Base-by-base conservation (phyloP, 2,329 filamentous ascomycete genomes). In the Alternaria ethzedia region DNA sequence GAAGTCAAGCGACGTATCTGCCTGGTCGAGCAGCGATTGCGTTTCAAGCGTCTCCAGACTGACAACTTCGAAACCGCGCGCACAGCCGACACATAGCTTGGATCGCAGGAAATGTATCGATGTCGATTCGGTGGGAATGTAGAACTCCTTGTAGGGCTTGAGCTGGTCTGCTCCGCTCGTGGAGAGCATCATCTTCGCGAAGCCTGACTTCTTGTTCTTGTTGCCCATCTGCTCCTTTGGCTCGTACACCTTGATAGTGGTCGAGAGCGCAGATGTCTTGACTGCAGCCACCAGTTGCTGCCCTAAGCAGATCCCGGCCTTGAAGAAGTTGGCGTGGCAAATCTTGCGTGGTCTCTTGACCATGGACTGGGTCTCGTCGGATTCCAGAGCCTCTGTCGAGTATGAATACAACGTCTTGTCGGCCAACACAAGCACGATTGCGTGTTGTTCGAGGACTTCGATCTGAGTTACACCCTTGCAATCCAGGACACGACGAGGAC, bases 181-280 rank as follows among this genome's bases (percentile, higher is more conserved):
- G 65, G 93, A 93, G 82, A 99, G 95, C 90, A 99, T 97, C 90
- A 99, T 97, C 83, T 96, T 97, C 70, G 92, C 91, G 64, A 99
- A 90, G 17, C 96, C 95, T 75, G 94, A 96, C 78, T 97, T 96
- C 84, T 96, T 97, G 84, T 96, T 96, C 62, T 92, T 93, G 83
- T 94, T 96, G 58, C 91, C 91, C 86, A 97, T 91, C 66, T 93
- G 91, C 78, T 98, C 96, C 82, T 97, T 97, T 1, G 96, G 96
- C 82, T 99, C 95, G 81, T 93, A 98, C n/a, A 98, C 96, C 82
- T 98, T 98, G 84, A 99, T 97, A 2, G 95, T 98, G 13, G 93
- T 97, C 56, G 93, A 97, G 30, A 98, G 84, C 4, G 94, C 92
- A 17, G 92, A 95, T 44, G 93, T 97, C 84, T 97, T 98, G 75